Percentiles rank a stretch among this genome's conserved stretches.
Conservation (phyloP, 148 eudicot genomes). For the Vaccinium macrocarpon region DNA sequence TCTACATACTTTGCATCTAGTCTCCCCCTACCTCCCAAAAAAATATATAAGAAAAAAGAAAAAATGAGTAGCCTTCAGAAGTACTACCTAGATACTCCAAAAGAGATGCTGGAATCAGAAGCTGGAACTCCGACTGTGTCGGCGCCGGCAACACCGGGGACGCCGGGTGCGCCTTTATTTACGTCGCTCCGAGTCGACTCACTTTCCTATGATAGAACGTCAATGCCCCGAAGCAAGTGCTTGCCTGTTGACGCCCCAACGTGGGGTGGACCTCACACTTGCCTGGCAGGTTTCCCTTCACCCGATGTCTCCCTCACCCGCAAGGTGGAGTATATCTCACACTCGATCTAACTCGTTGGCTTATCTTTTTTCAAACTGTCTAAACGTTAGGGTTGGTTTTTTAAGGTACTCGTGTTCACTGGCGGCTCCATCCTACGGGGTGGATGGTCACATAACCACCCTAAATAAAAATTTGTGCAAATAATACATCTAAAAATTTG, state of each 20-base stretch:
- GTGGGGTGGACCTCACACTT: slow-evolving; percentile 59
- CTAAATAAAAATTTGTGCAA: too few relatives aligned
- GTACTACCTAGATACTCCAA: background rate
- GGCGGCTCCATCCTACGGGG: too few relatives aligned
- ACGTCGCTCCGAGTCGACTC: slow-evolving; percentile 67
- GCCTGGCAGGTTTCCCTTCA: slow-evolving; percentile 57
- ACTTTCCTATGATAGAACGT: slow-evolving; percentile 66
- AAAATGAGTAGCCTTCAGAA: slow-evolving; percentile 12
- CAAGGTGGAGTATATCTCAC: slow-evolving; percentile 54
- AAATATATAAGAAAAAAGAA: slow-evolving; percentile 8
- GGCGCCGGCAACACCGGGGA: slow-evolving; percentile 71
- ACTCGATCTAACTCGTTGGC: background rate
- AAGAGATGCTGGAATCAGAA: slow-evolving; percentile 30
- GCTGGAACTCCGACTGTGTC: slow-evolving; percentile 39
- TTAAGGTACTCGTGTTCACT: too few relatives aligned
- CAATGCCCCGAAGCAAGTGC: slow-evolving; percentile 83
- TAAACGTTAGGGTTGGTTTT: background rate
- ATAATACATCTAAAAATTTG: too few relatives aligned
- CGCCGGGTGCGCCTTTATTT: slow-evolving; percentile 61
- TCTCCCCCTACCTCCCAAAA: background rate
- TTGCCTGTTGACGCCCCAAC: slow-evolving; percentile 49
- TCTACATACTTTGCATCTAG: background rate
- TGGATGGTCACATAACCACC: too few relatives aligned
- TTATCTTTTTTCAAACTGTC: background rate
- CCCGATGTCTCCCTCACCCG: slow-evolving; percentile 87